phyloP scores from a whole-genome alignment of 371 early-diverging fungal genomes.

The Mortierella sp. region DNA sequence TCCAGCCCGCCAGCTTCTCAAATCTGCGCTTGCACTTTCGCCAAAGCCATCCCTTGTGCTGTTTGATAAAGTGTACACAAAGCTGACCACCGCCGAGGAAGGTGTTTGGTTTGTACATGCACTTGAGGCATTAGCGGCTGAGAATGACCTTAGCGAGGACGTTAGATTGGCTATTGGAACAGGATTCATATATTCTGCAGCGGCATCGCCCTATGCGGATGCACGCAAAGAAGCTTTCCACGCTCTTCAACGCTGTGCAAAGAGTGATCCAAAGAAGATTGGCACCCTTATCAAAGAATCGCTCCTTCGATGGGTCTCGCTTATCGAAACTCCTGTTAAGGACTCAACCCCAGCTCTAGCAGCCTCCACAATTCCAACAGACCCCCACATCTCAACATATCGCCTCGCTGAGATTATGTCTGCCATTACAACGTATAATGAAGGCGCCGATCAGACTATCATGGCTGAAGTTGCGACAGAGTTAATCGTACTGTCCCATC shows the following conservation, averaged over 20 bases:
- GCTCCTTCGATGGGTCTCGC: conserved; percentile 67
- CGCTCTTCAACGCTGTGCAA: conserved; percentile 59
- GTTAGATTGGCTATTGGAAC: conserved; percentile 38
- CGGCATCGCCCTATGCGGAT: conserved; percentile 65
- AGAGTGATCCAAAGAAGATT: conserved; percentile 57
- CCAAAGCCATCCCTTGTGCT: conserved; percentile 81
- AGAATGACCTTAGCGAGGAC: conserved; percentile 35
- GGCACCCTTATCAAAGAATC: conserved; percentile 61
- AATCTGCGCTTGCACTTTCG: conserved; percentile 50
- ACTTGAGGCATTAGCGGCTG: conserved; percentile 62
- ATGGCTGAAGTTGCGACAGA: conserved; percentile 71
- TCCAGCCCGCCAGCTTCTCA: conserved; percentile 37
- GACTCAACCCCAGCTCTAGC: conserved; percentile 64
- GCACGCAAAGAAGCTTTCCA: conserved; percentile 65
- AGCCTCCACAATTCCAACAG: conserved; percentile 66
- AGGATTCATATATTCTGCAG: conserved; percentile 67
- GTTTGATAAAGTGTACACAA: conserved; percentile 86
- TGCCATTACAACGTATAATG: conserved; percentile 68
- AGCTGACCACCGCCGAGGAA: conserved; percentile 77
- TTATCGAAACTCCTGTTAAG: conserved; percentile 61
- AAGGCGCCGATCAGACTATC: conserved; percentile 52
- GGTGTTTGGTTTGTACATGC: conserved; percentile 81
- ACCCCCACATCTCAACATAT: conserved; percentile 59
- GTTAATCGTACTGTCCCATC: conserved; percentile 78
- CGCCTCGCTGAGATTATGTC: conserved; percentile 75